Evolutionary conservation across 1,139 yeast species (phyloP), one percentile per base, ranked within the genome.

Genomic region (Sugiyamaella castrensis): DNA sequence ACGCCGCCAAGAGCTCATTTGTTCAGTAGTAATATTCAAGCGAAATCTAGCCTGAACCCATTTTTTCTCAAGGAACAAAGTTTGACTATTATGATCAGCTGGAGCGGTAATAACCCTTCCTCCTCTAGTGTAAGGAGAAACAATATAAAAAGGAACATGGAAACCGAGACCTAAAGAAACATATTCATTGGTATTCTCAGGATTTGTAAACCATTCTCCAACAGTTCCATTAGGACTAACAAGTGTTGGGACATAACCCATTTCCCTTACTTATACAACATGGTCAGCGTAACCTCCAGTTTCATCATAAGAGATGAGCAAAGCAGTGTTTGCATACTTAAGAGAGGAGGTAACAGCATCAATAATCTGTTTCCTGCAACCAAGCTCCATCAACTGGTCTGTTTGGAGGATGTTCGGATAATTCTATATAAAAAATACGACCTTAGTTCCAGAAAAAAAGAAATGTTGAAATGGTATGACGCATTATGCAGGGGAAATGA

Each of bases 221-320:
- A 34, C 40, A 8, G 56, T 51, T 8, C 52, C 55, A 9, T 43
- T 37, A 2, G 55, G 57, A 6, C 55, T 36, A 1, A 54, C 37
- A 44, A 55, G 52, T 4, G 59, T 61, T 6, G 49, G 52, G n/a
- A n/a, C n/a, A n/a, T n/a, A n/a, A n/a, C n/a, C n/a, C n/a, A n/a
- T n/a, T n/a, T n/a, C n/a, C n/a, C n/a, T n/a, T n/a, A n/a, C n/a
- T n/a, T n/a, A n/a, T n/a, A n/a, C n/a, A 28, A 58, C 61, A 37
- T 58, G 62, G 41, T 57, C 62, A 30, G 59, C 60, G 40, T 47
- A 58, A 13, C 61, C 62, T 10, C 62, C 62, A 27, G 61, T 56
- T 41, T 58, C 62, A 47, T 58, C 62, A 40, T 57, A 58, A 9
- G 60, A 47, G 15, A 56, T 47, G 16, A 58, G 32, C 26, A 58